Conservation (phyloP, 2,329 filamentous ascomycete genomes). For the Lanzia echinophila region DNA sequence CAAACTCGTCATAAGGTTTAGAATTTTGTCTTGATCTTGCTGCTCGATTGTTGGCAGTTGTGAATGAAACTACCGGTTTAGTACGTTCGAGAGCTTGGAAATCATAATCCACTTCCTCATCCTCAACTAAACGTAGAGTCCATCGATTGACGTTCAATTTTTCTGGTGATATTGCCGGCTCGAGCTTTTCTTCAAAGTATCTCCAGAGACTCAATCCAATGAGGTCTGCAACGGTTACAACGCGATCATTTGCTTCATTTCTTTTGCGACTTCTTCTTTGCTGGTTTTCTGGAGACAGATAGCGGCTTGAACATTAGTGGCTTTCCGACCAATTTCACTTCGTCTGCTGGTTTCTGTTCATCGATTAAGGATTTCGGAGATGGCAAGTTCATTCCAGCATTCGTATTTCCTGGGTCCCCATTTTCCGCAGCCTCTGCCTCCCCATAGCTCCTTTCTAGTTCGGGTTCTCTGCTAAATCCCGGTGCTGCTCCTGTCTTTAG, state of each 20-base stretch:
- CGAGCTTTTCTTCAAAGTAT: constrained; percentile 69
- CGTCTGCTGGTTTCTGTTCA: constrained; percentile 50
- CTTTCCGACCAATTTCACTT: constrained; percentile 67
- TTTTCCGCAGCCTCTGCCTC: constrained; percentile 20
- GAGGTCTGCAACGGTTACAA: constrained; percentile 70
- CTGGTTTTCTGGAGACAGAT: constrained; percentile 70
- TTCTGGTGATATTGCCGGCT: constrained; percentile 56
- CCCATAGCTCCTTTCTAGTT: constrained; percentile 17
- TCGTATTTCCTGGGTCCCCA: constrained; percentile 21
- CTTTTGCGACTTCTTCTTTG: constrained; percentile 52
- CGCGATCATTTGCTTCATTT: constrained; percentile 53
- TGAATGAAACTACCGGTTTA: constrained; percentile 57
- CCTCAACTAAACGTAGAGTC: constrained; percentile 77
- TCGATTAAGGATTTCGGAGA: constrained; percentile 45
- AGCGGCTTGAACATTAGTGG: constrained; percentile 84
- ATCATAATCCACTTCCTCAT: constrained; percentile 78
- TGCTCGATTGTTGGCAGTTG: constrained; percentile 63
- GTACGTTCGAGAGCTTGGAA: constrained; percentile 72
- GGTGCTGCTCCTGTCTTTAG: constrained; percentile 79
- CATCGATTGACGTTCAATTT: constrained; percentile 76
- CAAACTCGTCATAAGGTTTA: constrained; percentile 77
- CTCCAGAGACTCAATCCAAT: constrained; percentile 74
- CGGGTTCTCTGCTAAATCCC: constrained; percentile 63
- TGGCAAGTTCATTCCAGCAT: constrained; percentile 32
- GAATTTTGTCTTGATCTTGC: constrained; percentile 57